These are phyloP conservation scores for Termitomyces titanicus DNA, from an alignment of 768 basidiomycete genomes.

Conservation along the genomic window DNA sequence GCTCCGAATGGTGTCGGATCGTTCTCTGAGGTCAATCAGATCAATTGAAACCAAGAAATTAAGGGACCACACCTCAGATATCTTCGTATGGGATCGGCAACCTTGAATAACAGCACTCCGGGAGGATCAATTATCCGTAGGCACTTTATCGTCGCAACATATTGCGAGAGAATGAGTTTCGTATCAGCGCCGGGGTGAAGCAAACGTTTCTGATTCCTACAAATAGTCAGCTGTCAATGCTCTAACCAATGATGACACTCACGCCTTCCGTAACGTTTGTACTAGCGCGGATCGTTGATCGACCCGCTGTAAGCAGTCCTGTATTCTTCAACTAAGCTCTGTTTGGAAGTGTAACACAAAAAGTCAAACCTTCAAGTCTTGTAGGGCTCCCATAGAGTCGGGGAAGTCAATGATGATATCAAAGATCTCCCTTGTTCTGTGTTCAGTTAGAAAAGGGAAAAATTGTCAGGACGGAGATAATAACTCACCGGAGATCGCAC, in stretches of 20 bases:
- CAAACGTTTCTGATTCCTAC: conserved; percentile 79
- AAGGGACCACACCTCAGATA: conserved; percentile 67
- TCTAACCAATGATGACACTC: conserved; percentile 20
- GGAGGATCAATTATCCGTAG: conserved; percentile 88
- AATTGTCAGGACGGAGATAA: neutral
- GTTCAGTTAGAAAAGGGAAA: neutral
- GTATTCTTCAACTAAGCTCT: neutral
- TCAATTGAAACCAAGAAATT: neutral
- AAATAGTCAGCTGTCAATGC: neutral
- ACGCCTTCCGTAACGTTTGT: conserved; percentile 77
- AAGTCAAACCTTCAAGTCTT: conserved; percentile 73
- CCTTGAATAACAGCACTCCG: conserved; percentile 89
- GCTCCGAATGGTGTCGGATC: conserved; percentile 90
- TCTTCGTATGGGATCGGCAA: conserved; percentile 86
- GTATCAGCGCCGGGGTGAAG: conserved; percentile 97
- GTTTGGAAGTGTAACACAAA: neutral
- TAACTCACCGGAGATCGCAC: conserved; percentile 75
- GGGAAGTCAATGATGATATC: conserved; percentile 96
- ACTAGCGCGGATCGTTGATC: conserved; percentile 79
- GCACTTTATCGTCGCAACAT: conserved; percentile 90
- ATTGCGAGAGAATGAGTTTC: conserved; percentile 82
- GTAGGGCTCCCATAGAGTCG: conserved; percentile 77
- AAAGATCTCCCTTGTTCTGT: conserved; percentile 79
- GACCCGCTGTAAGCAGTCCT: conserved; percentile 76
- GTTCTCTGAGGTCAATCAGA: conserved; percentile 45